Percentiles rank a stretch among this genome's conserved stretches.
These are phyloP conservation scores for Verticillium longisporum DNA, from an alignment of 2,329 filamentous ascomycete species.

Conservation along the genomic window DNA sequence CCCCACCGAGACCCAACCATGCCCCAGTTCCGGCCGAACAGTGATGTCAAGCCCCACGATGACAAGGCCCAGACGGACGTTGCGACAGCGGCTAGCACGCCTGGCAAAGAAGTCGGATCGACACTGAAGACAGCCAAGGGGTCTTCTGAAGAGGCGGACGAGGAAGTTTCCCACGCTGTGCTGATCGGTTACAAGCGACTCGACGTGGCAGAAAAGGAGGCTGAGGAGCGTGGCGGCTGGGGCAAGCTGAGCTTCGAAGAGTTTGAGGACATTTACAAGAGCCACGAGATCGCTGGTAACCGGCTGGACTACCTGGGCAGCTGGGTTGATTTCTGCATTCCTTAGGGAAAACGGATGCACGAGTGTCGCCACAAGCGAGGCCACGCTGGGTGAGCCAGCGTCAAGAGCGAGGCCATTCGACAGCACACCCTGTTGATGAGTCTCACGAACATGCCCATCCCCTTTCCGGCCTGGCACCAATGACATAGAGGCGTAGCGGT, in stretches of 20 bases:
- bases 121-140: not conserved
- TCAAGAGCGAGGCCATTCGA: too few relatives aligned
- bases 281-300: constrained; percentile 54
- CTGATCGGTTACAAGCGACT: constrained; percentile 47
- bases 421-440: too few relatives aligned
- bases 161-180: constrained; percentile 21
- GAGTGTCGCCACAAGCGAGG: not conserved
- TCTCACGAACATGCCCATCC: too few relatives aligned
- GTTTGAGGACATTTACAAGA: constrained; percentile 69
- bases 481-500: too few relatives aligned
- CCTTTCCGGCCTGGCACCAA: too few relatives aligned
- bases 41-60: constrained; percentile 9
- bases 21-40: constrained; percentile 62
- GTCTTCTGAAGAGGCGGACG: not conserved
- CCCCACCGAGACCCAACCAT: constrained; percentile 50
- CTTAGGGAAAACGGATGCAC: constrained; percentile 25
- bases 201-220: constrained; percentile 61
- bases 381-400: not conserved
- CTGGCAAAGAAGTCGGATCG: not conserved
- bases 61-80: not conserved
- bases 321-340: constrained; percentile 82
- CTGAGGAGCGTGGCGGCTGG: constrained; percentile 66
- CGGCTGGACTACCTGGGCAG: constrained; percentile 74
- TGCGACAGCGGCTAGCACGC: not conserved
- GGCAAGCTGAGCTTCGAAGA: constrained; percentile 73